A percentile compares a stretch with the other conserved stretches of the same genome.
Evolutionary conservation across 2,329 filamentous ascomycete species (phyloP).

Genomic region (Neocatenulostroma microsporum): DNA sequence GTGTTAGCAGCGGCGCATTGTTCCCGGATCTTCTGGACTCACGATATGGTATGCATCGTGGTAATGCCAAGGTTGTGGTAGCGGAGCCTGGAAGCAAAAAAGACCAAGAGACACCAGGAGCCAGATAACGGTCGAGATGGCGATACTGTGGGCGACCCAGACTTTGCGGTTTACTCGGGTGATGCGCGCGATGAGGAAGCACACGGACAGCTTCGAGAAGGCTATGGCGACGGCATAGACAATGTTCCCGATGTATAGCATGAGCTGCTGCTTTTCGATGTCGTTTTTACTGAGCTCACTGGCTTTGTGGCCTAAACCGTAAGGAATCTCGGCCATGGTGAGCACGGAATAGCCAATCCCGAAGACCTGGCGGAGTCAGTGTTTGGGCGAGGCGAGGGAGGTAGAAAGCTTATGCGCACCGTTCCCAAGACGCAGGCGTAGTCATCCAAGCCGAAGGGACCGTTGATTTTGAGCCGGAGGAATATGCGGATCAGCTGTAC

Average conservation of each 20-base stretch:
- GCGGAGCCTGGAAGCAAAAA: too few relatives aligned
- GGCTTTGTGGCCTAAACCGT: conserved; percentile 17
- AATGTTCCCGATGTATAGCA: conserved; percentile 15
- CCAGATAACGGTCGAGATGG: conserved; percentile 12
- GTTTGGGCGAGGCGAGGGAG: neutral
- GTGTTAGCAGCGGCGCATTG: too few relatives aligned
- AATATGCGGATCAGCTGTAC: conserved; percentile 22
- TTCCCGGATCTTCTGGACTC: too few relatives aligned
- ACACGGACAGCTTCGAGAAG: conserved; percentile 21
- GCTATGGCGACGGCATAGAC: conserved; percentile 14
- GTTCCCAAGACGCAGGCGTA: conserved; percentile 20
- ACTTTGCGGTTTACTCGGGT: conserved; percentile 14
- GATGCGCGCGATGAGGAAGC: conserved; percentile 21
- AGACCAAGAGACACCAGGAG: conserved; percentile 12
- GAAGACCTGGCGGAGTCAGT: conserved; percentile 5
- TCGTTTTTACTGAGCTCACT: conserved; percentile 3
- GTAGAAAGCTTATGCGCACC: conserved; percentile 4
- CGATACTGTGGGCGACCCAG: conserved; percentile 14
- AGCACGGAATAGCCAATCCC: conserved; percentile 15
- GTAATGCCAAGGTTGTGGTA: too few relatives aligned
- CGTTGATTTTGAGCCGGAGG: conserved; percentile 23
- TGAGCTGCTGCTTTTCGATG: conserved; percentile 7
- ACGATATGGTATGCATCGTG: too few relatives aligned
- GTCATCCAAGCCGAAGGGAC: conserved; percentile 24
- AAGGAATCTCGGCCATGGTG: conserved; percentile 14